These are phyloP conservation scores for Russula sp. DNA, from an alignment of 768 basidiomycete genomes.

Conservation along the genomic window DNA sequence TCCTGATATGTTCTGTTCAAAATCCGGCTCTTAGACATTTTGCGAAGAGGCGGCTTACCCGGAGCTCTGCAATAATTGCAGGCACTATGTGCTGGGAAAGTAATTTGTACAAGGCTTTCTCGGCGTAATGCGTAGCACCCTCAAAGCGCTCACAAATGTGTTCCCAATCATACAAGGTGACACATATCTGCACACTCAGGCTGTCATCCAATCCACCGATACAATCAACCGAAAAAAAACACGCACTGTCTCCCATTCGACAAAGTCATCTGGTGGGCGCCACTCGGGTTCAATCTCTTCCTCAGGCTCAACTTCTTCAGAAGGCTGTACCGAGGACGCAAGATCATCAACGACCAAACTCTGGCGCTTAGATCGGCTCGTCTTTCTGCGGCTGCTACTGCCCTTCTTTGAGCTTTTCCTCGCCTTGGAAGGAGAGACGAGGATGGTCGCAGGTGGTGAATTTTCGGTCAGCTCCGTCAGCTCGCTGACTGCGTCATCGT, in stretches of 20 bases:
- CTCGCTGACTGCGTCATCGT: conserved; percentile 58
- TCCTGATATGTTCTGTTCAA: conserved; percentile 38
- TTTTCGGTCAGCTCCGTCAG: conserved; percentile 67
- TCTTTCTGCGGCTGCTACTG: conserved; percentile 5
- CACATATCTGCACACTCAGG: conserved; percentile 55
- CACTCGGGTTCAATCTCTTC: conserved; percentile 24
- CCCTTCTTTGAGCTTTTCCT: conserved; percentile 10
- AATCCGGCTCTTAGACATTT: neutral
- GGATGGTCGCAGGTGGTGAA: conserved; percentile 24
- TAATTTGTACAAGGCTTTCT: conserved; percentile 69
- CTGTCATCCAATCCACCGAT: neutral
- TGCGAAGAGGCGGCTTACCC: conserved; percentile 35
- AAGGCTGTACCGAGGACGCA: conserved; percentile 6
- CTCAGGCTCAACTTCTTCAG: conserved; percentile 19
- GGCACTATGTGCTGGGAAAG: conserved; percentile 64
- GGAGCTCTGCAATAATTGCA: conserved; percentile 55
- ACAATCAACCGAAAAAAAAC: neutral
- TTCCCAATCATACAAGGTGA: conserved; percentile 81
- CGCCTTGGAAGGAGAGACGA: conserved; percentile 18
- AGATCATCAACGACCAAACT: conserved; percentile 14
- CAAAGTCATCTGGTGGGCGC: conserved; percentile 43
- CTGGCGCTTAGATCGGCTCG: conserved; percentile 10
- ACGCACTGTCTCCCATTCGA: conserved; percentile 87
- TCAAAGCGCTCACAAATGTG: conserved; percentile 67
- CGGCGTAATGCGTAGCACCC: conserved; percentile 68